phyloP scores from a whole-genome alignment of 1,284 basidiomycete genomes.

The Heterobasidion parviporum region DNA sequence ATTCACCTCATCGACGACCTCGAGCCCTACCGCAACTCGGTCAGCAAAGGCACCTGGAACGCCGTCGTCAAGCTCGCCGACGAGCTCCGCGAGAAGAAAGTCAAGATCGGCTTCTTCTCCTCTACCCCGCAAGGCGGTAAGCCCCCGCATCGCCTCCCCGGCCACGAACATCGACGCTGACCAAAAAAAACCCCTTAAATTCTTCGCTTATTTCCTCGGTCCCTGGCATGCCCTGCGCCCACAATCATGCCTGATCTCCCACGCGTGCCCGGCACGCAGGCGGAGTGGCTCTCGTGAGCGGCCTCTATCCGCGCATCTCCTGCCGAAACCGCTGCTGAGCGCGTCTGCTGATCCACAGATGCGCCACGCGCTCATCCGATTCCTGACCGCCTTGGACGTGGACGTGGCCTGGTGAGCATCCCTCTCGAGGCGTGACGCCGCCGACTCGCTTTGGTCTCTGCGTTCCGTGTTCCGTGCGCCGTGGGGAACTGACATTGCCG shows the following conservation, averaged over 20 bases:
- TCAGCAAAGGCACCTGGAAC: conserved; percentile 66
- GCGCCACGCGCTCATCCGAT: conserved; percentile 82
- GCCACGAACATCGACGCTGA: conserved; percentile 12
- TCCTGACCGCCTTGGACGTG: conserved; percentile 70
- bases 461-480: background rate
- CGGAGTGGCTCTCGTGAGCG: conserved; percentile 76
- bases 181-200: conserved; percentile 5
- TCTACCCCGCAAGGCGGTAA: conserved; percentile 84
- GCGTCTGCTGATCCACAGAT: conserved; percentile 38
- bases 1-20: conserved; percentile 75
- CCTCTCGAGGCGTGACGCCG: background rate
- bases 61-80: conserved; percentile 71
- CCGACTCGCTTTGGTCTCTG: background rate
- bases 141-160: conserved; percentile 12
- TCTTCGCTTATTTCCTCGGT: conserved; percentile 10
- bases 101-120: conserved; percentile 84
- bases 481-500: too few relatives aligned
- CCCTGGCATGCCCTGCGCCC: conserved; percentile 9
- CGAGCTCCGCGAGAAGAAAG: conserved; percentile 73
- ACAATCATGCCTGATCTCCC: conserved; percentile 11
- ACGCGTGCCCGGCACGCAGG: conserved; percentile 31
- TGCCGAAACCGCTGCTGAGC: conserved; percentile 7
- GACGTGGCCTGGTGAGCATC: conserved; percentile 66
- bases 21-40: conserved; percentile 60
- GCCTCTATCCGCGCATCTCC: conserved; percentile 3